Conservation (phyloP, 23 red algal species). For the Gracilariopsis chorda region DNA sequence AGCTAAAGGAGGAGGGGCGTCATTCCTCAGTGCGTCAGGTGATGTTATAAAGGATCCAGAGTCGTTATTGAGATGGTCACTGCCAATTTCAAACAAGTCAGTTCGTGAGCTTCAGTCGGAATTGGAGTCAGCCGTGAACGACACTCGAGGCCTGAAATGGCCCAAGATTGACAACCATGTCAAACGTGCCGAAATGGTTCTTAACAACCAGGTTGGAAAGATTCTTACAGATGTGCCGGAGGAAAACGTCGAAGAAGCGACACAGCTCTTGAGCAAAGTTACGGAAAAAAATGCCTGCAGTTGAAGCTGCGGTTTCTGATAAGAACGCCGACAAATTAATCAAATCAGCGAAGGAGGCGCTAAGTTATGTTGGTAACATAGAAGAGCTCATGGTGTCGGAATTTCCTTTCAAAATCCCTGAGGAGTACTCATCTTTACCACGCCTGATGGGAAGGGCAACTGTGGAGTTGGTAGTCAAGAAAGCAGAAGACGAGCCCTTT, state of each 20-base stretch:
- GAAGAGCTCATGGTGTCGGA: slow-evolving; percentile 79
- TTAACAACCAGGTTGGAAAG: slow-evolving; percentile 59
- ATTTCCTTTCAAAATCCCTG: slow-evolving; percentile 91
- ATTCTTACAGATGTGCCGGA: slow-evolving; percentile 54
- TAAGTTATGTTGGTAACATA: slow-evolving; percentile 70
- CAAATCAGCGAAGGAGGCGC: slow-evolving; percentile 19
- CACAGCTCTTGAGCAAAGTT: slow-evolving; percentile 44
- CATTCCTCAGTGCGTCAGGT: slow-evolving; percentile 53
- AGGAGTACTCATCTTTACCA: slow-evolving; percentile 71
- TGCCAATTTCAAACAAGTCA: slow-evolving; percentile 87
- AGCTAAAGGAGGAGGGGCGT: slow-evolving; percentile 45
- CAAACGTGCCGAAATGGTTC: slow-evolving; percentile 42
- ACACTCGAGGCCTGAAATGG: slow-evolving; percentile 75
- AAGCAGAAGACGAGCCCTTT: slow-evolving; percentile 77
- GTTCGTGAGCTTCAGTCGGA: slow-evolving; percentile 81
- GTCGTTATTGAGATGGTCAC: slow-evolving; percentile 86
- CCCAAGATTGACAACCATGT: slow-evolving; percentile 61
- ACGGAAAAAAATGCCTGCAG: slow-evolving; percentile 7
- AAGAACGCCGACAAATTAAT: slow-evolving; percentile 76
- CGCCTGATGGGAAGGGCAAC: slow-evolving; percentile 82
- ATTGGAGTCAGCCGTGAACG: slow-evolving; percentile 57
- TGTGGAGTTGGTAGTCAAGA: slow-evolving; percentile 86
- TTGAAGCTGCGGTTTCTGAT: slow-evolving; percentile 46
- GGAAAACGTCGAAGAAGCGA: slow-evolving; percentile 20
- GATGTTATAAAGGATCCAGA: slow-evolving; percentile 94